A percentile compares a stretch with the other conserved stretches of the same genome.
Conservation (phyloP, 78 protist species). For the Guillardia theta region DNA sequence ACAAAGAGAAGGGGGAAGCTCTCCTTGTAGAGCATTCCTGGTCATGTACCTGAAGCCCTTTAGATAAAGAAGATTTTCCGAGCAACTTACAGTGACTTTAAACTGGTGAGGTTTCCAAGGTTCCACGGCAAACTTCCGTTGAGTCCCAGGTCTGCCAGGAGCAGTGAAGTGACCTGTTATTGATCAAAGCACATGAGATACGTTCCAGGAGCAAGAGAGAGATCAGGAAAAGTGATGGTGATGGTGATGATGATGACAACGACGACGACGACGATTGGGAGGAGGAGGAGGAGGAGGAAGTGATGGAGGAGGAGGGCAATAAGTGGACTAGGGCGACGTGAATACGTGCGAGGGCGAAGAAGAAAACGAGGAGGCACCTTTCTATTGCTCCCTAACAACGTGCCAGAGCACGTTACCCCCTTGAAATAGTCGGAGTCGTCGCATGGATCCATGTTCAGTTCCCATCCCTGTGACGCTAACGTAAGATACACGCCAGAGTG, state of each 20-base stretch:
- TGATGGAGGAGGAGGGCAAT: not conserved
- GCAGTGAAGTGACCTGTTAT: not conserved
- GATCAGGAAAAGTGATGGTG: not conserved
- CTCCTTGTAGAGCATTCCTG: too few relatives aligned
- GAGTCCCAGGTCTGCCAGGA: not conserved
- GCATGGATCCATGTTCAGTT: too few relatives aligned
- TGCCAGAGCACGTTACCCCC: too few relatives aligned
- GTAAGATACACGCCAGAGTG: too few relatives aligned
- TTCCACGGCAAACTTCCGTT: not conserved
- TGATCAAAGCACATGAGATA: not conserved
- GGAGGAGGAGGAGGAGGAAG: not conserved
- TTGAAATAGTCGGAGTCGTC: too few relatives aligned
- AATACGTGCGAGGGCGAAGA: not conserved
- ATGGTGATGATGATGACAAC: not conserved
- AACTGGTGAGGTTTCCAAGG: too few relatives aligned
- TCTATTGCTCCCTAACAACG: too few relatives aligned
- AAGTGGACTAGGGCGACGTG: not conserved
- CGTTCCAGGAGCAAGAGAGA: not conserved
- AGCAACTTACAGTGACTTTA: too few relatives aligned
- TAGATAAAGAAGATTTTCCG: too few relatives aligned
- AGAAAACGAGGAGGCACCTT: not conserved
- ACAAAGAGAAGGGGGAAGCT: too few relatives aligned
- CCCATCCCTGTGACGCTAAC: too few relatives aligned
- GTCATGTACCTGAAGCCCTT: too few relatives aligned
- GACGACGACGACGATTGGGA: not conserved